Evolutionary conservation across 2,329 filamentous ascomycete species (phyloP).

Genomic region (Pochonia chlamydosporia): DNA sequence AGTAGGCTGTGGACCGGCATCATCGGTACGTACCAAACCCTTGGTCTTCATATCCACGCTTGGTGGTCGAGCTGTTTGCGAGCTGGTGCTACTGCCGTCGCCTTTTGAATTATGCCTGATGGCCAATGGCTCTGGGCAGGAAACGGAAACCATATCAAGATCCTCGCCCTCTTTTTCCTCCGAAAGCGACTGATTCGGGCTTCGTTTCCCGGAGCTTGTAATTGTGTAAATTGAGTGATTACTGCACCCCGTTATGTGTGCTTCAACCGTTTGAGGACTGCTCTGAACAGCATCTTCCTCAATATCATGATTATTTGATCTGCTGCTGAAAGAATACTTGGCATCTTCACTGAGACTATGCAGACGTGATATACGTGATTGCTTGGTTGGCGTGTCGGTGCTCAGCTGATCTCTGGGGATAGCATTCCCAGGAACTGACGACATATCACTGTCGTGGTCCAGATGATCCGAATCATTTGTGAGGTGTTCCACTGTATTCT

Average conservation of each 20-base stretch:
- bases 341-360: background rate
- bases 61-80: background rate
- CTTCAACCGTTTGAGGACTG: background rate
- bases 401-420: background rate
- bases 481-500: conserved; percentile 29
- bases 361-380: background rate
- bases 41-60: background rate
- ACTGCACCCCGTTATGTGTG: background rate
- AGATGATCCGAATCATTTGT: conserved; percentile 11
- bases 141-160: background rate
- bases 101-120: background rate
- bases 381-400: conserved; percentile 2
- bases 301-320: background rate
- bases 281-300: background rate
- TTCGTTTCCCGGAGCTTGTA: background rate
- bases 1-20: background rate
- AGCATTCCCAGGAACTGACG: background rate
- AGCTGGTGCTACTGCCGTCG: background rate
- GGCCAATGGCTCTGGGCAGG: background rate
- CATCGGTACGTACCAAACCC: background rate
- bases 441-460: conserved; percentile 5
- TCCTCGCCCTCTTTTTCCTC: background rate
- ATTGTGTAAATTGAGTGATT: background rate
- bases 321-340: background rate
- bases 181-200: background rate